These are phyloP conservation scores for Pelargonium fulgidum DNA, from an alignment of 441 rosid species.

Conservation along the genomic window DNA sequence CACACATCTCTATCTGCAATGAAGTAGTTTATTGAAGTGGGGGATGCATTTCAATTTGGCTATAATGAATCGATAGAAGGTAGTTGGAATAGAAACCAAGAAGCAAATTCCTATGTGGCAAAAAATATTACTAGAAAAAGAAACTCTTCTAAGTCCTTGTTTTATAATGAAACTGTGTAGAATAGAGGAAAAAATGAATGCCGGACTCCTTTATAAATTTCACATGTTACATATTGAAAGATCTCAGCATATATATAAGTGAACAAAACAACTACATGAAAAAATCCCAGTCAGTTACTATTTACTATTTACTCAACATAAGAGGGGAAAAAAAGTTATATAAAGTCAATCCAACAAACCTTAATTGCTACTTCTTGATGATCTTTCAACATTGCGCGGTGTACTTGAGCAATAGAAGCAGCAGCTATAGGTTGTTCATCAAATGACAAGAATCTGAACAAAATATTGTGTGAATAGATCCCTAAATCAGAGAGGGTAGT, in stretches of 20 bases:
- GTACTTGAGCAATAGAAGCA: constrained; percentile 96
- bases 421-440: constrained; percentile 88
- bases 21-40: neutral
- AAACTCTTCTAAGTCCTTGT: too few species aligned
- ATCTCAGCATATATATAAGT: too few species aligned
- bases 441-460: constrained; percentile 59
- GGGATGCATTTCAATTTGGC: neutral
- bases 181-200: too few species aligned
- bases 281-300: neutral
- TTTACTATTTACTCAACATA: neutral
- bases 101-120: too few species aligned
- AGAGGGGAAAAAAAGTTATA: neutral
- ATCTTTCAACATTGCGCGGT: constrained; percentile 58
- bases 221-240: too few species aligned
- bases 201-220: too few species aligned
- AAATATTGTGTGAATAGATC: constrained; percentile 19
- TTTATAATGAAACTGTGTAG: too few species aligned
- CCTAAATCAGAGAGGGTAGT: constrained; percentile 10
- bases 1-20: too few species aligned
- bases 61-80: neutral
- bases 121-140: too few species aligned
- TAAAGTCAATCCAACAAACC: constrained; percentile 34
- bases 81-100: too few species aligned
- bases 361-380: constrained; percentile 74
- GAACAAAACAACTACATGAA: neutral